These are phyloP conservation scores for Vanilla planifolia DNA, from an alignment of 106 monocot genomes.

Conservation along the genomic window DNA sequence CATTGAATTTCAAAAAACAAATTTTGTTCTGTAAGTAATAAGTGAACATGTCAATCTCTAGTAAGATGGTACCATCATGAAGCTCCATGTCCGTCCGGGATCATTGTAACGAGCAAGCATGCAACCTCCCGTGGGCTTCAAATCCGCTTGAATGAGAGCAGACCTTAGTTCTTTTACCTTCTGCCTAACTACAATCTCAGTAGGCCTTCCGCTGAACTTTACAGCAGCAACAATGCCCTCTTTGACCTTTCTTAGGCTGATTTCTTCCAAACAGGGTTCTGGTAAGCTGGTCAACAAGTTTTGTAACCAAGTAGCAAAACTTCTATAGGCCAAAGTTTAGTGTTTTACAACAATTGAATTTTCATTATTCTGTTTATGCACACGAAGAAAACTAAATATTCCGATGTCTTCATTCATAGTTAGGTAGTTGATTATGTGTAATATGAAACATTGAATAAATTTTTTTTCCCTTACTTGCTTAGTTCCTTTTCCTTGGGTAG, in stretches of 20 bases:
- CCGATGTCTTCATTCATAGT: background rate
- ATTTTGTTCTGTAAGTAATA: too few species aligned
- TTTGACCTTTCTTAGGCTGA: slow-evolving; percentile 52
- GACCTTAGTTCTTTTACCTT: slow-evolving; percentile 57
- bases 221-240: slow-evolving; percentile 52
- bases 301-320: background rate
- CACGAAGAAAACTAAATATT: too few species aligned
- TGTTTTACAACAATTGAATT: too few species aligned
- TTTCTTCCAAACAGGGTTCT: slow-evolving; percentile 38
- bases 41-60: too few species aligned
- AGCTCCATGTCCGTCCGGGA: slow-evolving; percentile 71
- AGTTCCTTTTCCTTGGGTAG: slow-evolving; percentile 60
- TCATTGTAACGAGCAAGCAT: slow-evolving; percentile 92
- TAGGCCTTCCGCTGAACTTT: slow-evolving; percentile 76
- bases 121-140: slow-evolving; percentile 60
- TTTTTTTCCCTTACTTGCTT: slow-evolving; percentile 32
- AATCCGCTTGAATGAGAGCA: slow-evolving; percentile 45
- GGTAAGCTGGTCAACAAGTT: slow-evolving; percentile 47
- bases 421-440: background rate
- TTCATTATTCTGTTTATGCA: too few species aligned
- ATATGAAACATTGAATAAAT: background rate
- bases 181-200: slow-evolving; percentile 40
- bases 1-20: too few species aligned
- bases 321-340: background rate
- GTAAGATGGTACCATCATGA: slow-evolving; percentile 68